Conservation (phyloP, 148 eudicot species). For the Rhododendron vialii region DNA sequence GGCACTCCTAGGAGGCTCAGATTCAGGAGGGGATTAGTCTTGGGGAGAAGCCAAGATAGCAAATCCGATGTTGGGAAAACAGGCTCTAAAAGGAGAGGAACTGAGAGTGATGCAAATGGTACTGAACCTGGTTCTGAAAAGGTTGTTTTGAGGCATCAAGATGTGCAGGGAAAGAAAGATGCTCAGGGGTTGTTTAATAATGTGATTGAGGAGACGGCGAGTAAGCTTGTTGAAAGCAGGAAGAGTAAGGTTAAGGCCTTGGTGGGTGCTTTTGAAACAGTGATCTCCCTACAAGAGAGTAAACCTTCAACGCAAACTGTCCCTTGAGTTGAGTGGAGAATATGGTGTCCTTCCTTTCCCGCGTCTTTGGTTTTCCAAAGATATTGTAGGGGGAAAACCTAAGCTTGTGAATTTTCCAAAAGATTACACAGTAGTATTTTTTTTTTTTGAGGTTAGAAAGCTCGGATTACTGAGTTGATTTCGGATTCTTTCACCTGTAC, state of each 20-base stretch:
- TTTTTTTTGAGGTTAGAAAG: neutral
- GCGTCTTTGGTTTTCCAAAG: slow-evolving; percentile 8
- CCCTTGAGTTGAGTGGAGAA: slow-evolving; percentile 7
- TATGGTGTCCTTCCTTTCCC: neutral
- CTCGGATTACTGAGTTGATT: slow-evolving; percentile 2
- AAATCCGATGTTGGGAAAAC: slow-evolving; percentile 25
- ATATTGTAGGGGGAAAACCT: slow-evolving; percentile 6
- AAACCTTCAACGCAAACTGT: slow-evolving; percentile 30
- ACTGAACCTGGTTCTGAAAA: slow-evolving; percentile 26
- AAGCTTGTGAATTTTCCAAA: neutral
- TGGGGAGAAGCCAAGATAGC: slow-evolving; percentile 28
- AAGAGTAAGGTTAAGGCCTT: slow-evolving; percentile 92
- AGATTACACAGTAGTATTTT: slow-evolving; percentile 3
- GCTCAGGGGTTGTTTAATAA: slow-evolving; percentile 60
- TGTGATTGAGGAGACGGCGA: slow-evolving; percentile 88
- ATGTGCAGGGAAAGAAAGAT: slow-evolving; percentile 62
- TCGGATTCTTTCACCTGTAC: neutral
- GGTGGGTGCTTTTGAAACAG: slow-evolving; percentile 96
- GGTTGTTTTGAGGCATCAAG: slow-evolving; percentile 77
- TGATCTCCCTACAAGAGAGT: slow-evolving; percentile 72
- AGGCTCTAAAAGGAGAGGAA: slow-evolving; percentile 28
- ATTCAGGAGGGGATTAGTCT: slow-evolving; percentile 33
- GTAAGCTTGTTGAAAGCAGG: slow-evolving; percentile 71
- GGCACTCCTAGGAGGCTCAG: slow-evolving; percentile 39
- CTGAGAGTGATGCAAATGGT: slow-evolving; percentile 14